These are phyloP conservation scores for Coemansia sp. DNA, from an alignment of 192 early-diverging fungal species.

Conservation along the genomic window DNA sequence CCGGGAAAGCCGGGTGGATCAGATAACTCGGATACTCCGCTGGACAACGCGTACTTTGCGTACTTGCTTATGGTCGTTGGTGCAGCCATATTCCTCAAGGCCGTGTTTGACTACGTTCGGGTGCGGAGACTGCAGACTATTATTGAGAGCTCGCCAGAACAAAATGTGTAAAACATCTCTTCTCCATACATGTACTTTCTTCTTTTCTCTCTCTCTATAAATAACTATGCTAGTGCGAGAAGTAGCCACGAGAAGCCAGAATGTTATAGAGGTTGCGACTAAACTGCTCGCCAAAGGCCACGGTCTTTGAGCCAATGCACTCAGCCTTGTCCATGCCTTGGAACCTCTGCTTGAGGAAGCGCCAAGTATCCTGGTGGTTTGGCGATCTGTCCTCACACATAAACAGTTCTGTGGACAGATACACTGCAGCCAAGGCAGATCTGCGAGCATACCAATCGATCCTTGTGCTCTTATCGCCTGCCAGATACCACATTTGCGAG, in stretches of 20 bases:
- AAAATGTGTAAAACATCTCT: constrained; percentile 42
- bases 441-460: constrained; percentile 90
- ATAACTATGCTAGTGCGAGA: constrained; percentile 22
- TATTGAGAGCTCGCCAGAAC: constrained; percentile 61
- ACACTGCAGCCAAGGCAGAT: constrained; percentile 77
- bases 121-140: constrained; percentile 72
- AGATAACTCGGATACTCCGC: constrained; percentile 41
- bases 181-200: constrained; percentile 14
- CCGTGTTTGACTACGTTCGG: constrained; percentile 70
- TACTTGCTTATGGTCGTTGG: constrained; percentile 78
- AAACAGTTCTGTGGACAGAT: constrained; percentile 86
- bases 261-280: constrained; percentile 52
- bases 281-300: constrained; percentile 36
- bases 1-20: constrained; percentile 8
- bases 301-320: constrained; percentile 16
- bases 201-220: neutral
- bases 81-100: constrained; percentile 70
- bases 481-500: constrained; percentile 86
- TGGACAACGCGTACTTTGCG: constrained; percentile 67
- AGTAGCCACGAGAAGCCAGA: constrained; percentile 38
- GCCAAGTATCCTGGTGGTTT: constrained; percentile 68
- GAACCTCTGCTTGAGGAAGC: constrained; percentile 81
- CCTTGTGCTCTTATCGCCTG: constrained; percentile 81
- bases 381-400: constrained; percentile 90
- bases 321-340: constrained; percentile 67